Conservation (phyloP, 2,329 filamentous ascomycete species). For the Aureobasidium musti region DNA sequence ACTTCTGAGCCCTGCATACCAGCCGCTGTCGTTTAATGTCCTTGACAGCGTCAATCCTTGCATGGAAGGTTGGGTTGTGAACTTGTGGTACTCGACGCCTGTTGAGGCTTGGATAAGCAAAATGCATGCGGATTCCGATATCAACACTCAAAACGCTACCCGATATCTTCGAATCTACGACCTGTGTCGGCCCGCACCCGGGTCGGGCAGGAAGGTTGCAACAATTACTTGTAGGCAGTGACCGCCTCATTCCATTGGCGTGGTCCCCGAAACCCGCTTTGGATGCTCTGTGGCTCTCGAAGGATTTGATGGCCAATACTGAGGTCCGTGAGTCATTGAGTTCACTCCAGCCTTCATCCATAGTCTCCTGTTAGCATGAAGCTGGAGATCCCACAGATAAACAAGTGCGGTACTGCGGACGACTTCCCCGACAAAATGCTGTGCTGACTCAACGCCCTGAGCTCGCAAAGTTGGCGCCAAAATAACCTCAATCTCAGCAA, state of each 20-base stretch:
- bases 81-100: too few relatives aligned
- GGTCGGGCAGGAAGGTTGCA: background rate
- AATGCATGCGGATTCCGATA: too few relatives aligned
- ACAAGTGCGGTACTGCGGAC: constrained; percentile 14
- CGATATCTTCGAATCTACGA: background rate
- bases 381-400: constrained; percentile 18
- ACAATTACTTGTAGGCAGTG: background rate
- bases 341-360: constrained; percentile 1
- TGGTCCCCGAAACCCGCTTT: constrained; percentile 3
- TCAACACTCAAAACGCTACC: too few relatives aligned
- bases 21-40: too few relatives aligned
- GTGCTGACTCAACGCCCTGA: constrained; percentile 19
- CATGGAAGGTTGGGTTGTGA: too few relatives aligned
- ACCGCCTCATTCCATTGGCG: background rate
- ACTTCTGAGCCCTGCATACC: too few relatives aligned
- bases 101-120: too few relatives aligned
- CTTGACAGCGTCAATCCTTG: too few relatives aligned
- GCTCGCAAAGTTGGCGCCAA: constrained; percentile 19
- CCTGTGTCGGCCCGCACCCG: constrained; percentile 16
- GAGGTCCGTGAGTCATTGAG: background rate
- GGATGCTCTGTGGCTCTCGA: background rate
- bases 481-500: constrained; percentile 12
- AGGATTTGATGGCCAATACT: background rate
- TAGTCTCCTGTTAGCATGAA: constrained; percentile 1
- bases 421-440: constrained; percentile 25